Percentiles rank a stretch among this genome's conserved stretches.
phyloP scores from a whole-genome alignment of 768 basidiomycete species.

The Flagelloscypha sp. region DNA sequence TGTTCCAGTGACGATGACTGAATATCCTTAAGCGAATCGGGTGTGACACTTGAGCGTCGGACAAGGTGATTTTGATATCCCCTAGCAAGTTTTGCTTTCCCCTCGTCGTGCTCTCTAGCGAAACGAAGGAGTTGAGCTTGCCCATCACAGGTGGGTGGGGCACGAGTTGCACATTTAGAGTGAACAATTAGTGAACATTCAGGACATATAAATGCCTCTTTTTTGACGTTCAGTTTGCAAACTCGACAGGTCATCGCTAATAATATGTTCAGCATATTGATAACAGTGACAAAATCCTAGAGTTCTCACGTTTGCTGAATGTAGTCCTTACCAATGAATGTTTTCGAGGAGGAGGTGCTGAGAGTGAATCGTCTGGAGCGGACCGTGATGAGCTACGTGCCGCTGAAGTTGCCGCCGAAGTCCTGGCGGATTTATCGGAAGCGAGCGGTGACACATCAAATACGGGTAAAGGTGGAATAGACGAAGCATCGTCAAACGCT shows the following conservation, averaged over 20 bases:
- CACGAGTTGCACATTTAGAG: slow-evolving; percentile 61
- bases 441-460: slow-evolving; percentile 27
- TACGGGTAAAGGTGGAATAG: slow-evolving; percentile 38
- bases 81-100: slow-evolving; percentile 48
- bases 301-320: slow-evolving; percentile 83
- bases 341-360: slow-evolving; percentile 53
- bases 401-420: slow-evolving; percentile 32
- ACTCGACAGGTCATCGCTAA: slow-evolving; percentile 83
- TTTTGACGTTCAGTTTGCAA: slow-evolving; percentile 73
- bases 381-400: slow-evolving; percentile 27
- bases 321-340: slow-evolving; percentile 89
- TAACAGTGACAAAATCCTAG: slow-evolving; percentile 1
- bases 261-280: slow-evolving; percentile 4
- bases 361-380: slow-evolving; percentile 25
- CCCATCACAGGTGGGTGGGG: slow-evolving; percentile 75
- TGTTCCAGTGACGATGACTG: too few relatives aligned
- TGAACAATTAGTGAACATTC: slow-evolving; percentile 88
- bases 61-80: slow-evolving; percentile 48
- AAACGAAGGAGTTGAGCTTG: slow-evolving; percentile 73
- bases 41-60: too few relatives aligned
- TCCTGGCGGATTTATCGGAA: slow-evolving; percentile 26
- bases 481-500: slow-evolving; percentile 44
- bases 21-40: too few relatives aligned
- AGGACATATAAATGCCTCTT: slow-evolving; percentile 79
- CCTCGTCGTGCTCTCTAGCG: slow-evolving; percentile 73